phyloP scores from a whole-genome alignment of 148 eudicot genomes.

The Tetragonia tetragonoides region DNA sequence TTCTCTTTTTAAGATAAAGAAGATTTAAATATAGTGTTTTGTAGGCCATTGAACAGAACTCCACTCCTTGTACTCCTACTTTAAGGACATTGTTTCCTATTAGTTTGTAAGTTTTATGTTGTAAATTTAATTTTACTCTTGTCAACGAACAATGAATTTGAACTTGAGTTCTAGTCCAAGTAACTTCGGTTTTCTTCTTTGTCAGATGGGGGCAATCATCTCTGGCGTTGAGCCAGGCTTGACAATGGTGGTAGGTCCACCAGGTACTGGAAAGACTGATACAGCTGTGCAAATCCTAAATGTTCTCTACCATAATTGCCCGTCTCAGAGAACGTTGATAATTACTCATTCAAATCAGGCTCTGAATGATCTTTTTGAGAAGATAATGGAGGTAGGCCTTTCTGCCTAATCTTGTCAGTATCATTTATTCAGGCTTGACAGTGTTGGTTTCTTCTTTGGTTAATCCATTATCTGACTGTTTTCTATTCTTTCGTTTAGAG shows the following conservation, averaged over 20 bases:
- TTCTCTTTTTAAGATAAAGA: too few species aligned
- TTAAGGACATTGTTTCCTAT: background rate
- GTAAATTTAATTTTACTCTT: background rate
- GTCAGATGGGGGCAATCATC: conserved; percentile 83
- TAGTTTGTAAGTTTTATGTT: background rate
- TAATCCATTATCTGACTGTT: conserved; percentile 8
- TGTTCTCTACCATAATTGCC: conserved; percentile 95
- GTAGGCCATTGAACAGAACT: background rate
- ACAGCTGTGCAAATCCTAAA: conserved; percentile 94
- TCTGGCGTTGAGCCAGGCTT: conserved; percentile 95
- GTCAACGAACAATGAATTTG: background rate
- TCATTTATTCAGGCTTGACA: background rate
- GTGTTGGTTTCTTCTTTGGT: background rate
- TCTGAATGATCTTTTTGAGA: conserved; percentile 91
- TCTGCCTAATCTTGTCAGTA: conserved; percentile 6
- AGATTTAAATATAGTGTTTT: background rate
- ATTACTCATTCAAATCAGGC: conserved; percentile 99
- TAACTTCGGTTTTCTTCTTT: conserved; percentile 6
- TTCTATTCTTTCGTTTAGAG: conserved; percentile 43
- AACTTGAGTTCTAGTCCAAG: conserved; percentile 1
- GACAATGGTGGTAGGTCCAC: conserved; percentile 99
- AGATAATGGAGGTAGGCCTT: conserved; percentile 82
- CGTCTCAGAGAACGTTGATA: conserved; percentile 93
- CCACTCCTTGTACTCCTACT: background rate
- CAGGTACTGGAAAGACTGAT: conserved; percentile 99